These are phyloP conservation scores for Teratosphaeria gauchensis DNA, from an alignment of 2,329 filamentous ascomycete species.

Conservation along the genomic window DNA sequence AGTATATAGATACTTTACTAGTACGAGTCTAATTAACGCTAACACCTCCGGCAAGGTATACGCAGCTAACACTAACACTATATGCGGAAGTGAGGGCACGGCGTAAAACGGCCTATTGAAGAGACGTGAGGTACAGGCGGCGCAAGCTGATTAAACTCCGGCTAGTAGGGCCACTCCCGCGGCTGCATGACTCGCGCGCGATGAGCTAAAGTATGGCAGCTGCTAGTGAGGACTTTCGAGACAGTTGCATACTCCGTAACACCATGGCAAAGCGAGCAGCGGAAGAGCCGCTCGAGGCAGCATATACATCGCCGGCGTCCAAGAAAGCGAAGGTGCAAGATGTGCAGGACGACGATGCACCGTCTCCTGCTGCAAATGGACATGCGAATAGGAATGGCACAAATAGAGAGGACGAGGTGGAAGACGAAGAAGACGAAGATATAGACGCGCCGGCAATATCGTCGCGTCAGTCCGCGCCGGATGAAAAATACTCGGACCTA, in stretches of 20 bases:
- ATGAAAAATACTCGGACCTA: constrained; percentile 84
- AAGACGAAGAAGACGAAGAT: constrained; percentile 27
- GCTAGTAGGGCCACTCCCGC: no score
- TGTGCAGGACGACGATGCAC: constrained; percentile 29
- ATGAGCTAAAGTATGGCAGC: neutral
- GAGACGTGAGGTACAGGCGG: no score
- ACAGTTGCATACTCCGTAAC: neutral
- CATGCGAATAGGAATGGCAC: constrained; percentile 11
- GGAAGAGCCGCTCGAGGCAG: constrained; percentile 35
- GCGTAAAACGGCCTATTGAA: no score
- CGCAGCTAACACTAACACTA: no score
- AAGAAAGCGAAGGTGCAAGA: constrained; percentile 40
- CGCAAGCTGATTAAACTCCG: no score
- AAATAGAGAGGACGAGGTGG: constrained; percentile 24
- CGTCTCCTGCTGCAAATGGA: constrained; percentile 18
- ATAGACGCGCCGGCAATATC: constrained; percentile 32
- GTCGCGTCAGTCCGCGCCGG: constrained; percentile 64
- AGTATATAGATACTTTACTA: no score
- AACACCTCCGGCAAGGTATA: no score
- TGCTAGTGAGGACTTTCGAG: neutral
- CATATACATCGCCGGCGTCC: constrained; percentile 36
- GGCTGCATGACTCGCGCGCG: neutral
- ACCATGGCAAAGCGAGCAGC: constrained; percentile 40
- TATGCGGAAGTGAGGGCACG: no score
- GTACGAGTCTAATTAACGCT: no score